Percentiles rank a stretch among this genome's conserved stretches.
Conservation (phyloP, 192 early-diverging fungal species). For the Martensiomyces pterosporus region DNA sequence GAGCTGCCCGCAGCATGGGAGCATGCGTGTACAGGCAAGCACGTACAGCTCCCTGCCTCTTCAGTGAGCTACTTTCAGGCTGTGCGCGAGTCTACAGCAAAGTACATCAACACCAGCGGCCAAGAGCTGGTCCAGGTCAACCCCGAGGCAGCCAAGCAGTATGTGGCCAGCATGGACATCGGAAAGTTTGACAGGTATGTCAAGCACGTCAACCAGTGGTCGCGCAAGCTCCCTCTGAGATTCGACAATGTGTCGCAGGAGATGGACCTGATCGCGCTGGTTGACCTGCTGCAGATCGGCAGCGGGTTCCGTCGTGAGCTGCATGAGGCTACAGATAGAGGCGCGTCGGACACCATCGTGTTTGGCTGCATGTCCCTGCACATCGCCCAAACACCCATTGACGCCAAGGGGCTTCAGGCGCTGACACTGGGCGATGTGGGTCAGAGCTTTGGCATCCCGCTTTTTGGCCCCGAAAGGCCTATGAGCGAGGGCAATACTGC, state of each 20-base stretch:
- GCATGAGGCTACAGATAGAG: constrained; percentile 57
- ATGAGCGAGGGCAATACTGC: constrained; percentile 26
- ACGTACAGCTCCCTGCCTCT: constrained; percentile 14
- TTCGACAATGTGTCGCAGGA: constrained; percentile 73
- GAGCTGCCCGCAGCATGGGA: constrained; percentile 27
- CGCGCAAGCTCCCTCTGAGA: constrained; percentile 65
- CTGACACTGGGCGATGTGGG: constrained; percentile 61
- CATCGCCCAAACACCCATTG: constrained; percentile 60
- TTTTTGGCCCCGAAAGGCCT: constrained; percentile 61
- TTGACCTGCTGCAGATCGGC: constrained; percentile 75
- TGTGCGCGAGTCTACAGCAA: constrained; percentile 39
- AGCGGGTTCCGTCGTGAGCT: constrained; percentile 69
- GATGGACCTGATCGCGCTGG: constrained; percentile 69
- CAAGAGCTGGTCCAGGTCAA: constrained; percentile 36
- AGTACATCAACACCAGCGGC: constrained; percentile 16
- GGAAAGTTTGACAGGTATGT: constrained; percentile 36
- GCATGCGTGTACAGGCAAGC: constrained; percentile 24
- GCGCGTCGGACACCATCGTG: constrained; percentile 71
- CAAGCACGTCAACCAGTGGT: constrained; percentile 39
- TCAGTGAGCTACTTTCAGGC: constrained; percentile 28
- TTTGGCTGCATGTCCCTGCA: constrained; percentile 83
- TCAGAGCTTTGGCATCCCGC: constrained; percentile 67
- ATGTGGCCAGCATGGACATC: constrained; percentile 29
- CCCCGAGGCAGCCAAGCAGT: constrained; percentile 17
- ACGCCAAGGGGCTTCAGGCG: constrained; percentile 57